A percentile compares a stretch with the other conserved stretches of the same genome.
phyloP scores from a whole-genome alignment of 179 eudicot species.

The Gypsophila paniculata region DNA sequence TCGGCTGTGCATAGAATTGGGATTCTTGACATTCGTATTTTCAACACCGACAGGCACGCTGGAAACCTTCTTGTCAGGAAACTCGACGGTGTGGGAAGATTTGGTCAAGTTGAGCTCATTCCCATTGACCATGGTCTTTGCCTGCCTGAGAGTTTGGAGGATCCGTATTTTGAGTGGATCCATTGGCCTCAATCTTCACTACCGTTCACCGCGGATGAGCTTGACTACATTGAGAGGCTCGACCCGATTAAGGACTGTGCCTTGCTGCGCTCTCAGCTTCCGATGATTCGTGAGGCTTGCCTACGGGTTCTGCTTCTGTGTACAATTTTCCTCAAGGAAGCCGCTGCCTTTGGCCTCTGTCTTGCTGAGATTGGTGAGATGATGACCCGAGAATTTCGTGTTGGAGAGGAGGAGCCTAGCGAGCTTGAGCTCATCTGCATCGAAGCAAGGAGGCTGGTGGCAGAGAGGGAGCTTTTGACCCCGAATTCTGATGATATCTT shows the following conservation, averaged over 20 bases:
- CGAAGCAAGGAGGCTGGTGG: constrained; percentile 56
- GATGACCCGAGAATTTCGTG: constrained; percentile 72
- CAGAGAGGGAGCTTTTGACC: constrained; percentile 35
- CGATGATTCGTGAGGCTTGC: constrained; percentile 77
- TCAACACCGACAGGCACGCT: constrained; percentile 77
- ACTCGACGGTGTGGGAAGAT: constrained; percentile 58
- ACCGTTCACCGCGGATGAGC: constrained; percentile 74
- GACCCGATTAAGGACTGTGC: constrained; percentile 56
- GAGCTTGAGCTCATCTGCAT: constrained; percentile 70
- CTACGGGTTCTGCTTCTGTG: constrained; percentile 62
- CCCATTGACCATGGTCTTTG: constrained; percentile 88
- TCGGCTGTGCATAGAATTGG: constrained; percentile 76
- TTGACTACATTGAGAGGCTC: constrained; percentile 57
- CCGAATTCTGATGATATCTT: constrained; percentile 47
- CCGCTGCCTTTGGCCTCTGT: constrained; percentile 68
- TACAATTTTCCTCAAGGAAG: constrained; percentile 77
- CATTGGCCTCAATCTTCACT: constrained; percentile 89
- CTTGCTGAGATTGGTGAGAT: constrained; percentile 85
- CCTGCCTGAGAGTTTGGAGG: constrained; percentile 73
- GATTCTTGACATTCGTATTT: constrained; percentile 65
- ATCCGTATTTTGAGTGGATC: constrained; percentile 85
- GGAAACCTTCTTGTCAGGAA: constrained; percentile 76
- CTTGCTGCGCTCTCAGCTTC: constrained; percentile 66
- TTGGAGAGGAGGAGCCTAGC: constrained; percentile 78
- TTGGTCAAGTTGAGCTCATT: constrained; percentile 71